These are phyloP conservation scores for Lachnellula subtilissima DNA, from an alignment of 2,329 filamentous ascomycete genomes.

Conservation along the genomic window DNA sequence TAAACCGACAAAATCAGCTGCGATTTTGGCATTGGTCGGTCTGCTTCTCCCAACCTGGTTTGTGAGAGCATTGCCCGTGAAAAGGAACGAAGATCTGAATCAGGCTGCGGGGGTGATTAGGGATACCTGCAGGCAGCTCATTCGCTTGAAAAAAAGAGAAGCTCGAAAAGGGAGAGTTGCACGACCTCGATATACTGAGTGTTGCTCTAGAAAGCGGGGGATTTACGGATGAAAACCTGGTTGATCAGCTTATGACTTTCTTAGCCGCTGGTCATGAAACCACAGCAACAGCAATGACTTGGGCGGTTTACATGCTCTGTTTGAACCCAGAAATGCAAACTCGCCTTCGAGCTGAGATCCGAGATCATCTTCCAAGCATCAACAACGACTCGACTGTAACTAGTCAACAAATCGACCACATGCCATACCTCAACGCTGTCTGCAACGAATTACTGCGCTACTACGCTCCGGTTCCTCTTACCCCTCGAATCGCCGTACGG, in stretches of 20 bases:
- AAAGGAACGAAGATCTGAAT: conserved; percentile 62
- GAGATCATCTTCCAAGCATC: conserved; percentile 50
- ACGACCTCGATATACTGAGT: conserved; percentile 70
- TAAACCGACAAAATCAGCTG: conserved; percentile 45
- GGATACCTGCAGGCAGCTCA: conserved; percentile 60
- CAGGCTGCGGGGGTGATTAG: conserved; percentile 57
- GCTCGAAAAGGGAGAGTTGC: conserved; percentile 44
- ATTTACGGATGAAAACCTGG: conserved; percentile 74
- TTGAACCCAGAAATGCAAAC: conserved; percentile 60
- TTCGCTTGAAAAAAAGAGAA: conserved; percentile 63
- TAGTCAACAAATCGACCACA: conserved; percentile 58
- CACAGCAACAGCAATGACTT: conserved; percentile 70
- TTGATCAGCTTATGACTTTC: conserved; percentile 89
- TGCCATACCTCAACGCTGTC: conserved; percentile 77
- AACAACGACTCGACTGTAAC: conserved; percentile 40
- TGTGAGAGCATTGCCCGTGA: conserved; percentile 59
- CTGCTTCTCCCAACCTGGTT: conserved; percentile 61
- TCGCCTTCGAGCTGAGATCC: conserved; percentile 64
- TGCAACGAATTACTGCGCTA: conserved; percentile 73
- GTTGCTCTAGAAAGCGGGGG: conserved; percentile 72
- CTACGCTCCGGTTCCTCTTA: conserved; percentile 66
- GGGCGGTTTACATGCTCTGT: conserved; percentile 67
- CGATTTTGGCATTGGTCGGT: conserved; percentile 52
- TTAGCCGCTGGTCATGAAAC: conserved; percentile 61
- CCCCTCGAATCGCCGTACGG: conserved; percentile 58